A percentile compares a stretch with the other conserved stretches of the same genome.
These are phyloP conservation scores for Citrus unshiu DNA, from an alignment of 345 rosid species.

Conservation along the genomic window DNA sequence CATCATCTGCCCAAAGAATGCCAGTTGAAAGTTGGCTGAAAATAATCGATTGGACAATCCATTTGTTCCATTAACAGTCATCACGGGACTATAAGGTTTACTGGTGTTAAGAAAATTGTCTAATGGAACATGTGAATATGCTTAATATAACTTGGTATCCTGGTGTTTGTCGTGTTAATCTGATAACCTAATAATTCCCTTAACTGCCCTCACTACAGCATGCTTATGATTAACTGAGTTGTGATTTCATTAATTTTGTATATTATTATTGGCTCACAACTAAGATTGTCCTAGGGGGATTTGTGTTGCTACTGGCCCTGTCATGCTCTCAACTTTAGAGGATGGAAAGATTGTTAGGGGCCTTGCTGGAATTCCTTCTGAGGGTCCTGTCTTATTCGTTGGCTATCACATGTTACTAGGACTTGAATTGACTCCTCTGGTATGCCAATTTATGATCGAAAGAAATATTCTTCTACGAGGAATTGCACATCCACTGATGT, in stretches of 20 bases:
- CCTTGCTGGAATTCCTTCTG: conserved; percentile 49
- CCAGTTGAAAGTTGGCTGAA: background rate
- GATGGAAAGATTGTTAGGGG: conserved; percentile 51
- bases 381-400: conserved; percentile 54
- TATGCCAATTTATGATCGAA: conserved; percentile 28
- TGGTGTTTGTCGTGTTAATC: background rate
- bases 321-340: conserved; percentile 48
- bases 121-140: background rate
- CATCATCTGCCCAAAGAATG: background rate
- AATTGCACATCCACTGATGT: conserved; percentile 45
- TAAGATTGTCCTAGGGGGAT: background rate
- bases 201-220: background rate
- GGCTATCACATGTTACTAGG: conserved; percentile 63
- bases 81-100: background rate
- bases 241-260: background rate
- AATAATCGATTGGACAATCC: background rate
- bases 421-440: conserved; percentile 35
- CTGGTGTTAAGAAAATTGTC: background rate
- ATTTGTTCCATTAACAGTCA: background rate
- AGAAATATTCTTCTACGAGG: conserved; percentile 48
- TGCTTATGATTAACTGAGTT: background rate
- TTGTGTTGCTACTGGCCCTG: conserved; percentile 19
- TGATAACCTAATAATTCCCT: background rate
- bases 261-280: background rate
- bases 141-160: background rate